These are phyloP conservation scores for Xylariales sp. DNA, from an alignment of 2,329 filamentous ascomycete genomes.

Conservation along the genomic window DNA sequence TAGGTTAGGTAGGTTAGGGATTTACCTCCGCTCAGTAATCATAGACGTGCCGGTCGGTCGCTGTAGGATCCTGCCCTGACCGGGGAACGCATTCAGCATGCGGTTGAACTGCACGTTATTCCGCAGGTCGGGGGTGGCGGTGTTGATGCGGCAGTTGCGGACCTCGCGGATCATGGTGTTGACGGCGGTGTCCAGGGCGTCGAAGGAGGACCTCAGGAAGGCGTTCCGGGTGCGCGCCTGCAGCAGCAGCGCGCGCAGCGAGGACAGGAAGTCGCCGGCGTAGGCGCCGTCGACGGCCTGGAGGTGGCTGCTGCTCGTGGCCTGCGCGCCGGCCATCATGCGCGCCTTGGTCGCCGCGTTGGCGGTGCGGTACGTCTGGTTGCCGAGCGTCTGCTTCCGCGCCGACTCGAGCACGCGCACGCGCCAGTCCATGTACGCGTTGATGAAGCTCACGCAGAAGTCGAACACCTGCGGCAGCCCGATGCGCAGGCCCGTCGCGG, in stretches of 20 bases:
- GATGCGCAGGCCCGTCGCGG: not conserved
- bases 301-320: not conserved
- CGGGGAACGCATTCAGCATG: not conserved
- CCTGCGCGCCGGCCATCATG: not conserved
- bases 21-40: not conserved
- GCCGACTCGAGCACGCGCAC: conserved; percentile 11
- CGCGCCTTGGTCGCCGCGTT: not conserved
- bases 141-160: not conserved
- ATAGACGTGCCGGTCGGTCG: conserved; percentile 26
- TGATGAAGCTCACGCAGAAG: not conserved
- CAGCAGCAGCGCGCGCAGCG: not conserved
- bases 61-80: not conserved
- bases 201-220: not conserved
- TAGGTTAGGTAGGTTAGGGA: too few relatives aligned
- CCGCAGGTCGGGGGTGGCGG: not conserved
- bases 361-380: not conserved
- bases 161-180: not conserved
- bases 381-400: not conserved
- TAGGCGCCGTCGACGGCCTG: conserved; percentile 4
- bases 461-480: conserved; percentile 22
- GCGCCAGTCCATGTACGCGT: conserved; percentile 27
- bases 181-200: not conserved
- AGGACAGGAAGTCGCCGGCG: not conserved
- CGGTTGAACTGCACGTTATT: not conserved
- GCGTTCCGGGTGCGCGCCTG: not conserved